Evolutionary conservation across 208 protist species (phyloP).

Genomic region (Leishmania braziliensis): DNA sequence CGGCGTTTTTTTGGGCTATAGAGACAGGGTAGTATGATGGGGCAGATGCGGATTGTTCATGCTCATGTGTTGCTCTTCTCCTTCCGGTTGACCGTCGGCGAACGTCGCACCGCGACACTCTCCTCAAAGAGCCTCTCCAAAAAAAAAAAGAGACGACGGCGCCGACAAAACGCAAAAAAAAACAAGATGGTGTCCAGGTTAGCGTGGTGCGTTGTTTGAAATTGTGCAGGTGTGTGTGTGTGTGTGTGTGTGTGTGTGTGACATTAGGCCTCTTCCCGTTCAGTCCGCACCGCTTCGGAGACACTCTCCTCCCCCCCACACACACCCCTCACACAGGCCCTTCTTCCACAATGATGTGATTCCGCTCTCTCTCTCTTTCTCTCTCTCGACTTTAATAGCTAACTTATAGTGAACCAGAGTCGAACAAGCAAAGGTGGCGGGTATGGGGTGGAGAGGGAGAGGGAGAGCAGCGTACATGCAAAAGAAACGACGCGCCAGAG

Average conservation of each 20-base stretch:
- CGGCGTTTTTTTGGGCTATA: background rate
- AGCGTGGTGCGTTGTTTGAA: background rate
- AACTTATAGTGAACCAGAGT: conserved; percentile 1
- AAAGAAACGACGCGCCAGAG: background rate
- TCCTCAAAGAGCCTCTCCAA: background rate
- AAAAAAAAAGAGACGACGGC: too few species aligned
- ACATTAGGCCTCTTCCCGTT: background rate
- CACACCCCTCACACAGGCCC: background rate
- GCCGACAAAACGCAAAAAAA: background rate
- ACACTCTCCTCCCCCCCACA: too few species aligned
- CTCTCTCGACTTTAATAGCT: background rate
- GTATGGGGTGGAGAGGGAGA: too few species aligned
- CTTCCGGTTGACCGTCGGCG: background rate
- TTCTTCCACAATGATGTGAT: background rate
- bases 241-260: background rate
- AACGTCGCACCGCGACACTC: background rate
- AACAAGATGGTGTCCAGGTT: background rate
- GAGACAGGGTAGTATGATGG: background rate
- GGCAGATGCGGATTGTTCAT: background rate
- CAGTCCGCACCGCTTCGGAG: background rate
- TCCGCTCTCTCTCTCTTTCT: background rate
- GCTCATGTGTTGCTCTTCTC: background rate
- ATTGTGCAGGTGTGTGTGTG: background rate
- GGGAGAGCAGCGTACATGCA: background rate
- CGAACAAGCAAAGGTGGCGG: background rate